A percentile compares a stretch with the other conserved stretches of the same genome.
phyloP scores from a whole-genome alignment of 139 green algal genomes.

The Chlamydomonas sphaeroides region DNA sequence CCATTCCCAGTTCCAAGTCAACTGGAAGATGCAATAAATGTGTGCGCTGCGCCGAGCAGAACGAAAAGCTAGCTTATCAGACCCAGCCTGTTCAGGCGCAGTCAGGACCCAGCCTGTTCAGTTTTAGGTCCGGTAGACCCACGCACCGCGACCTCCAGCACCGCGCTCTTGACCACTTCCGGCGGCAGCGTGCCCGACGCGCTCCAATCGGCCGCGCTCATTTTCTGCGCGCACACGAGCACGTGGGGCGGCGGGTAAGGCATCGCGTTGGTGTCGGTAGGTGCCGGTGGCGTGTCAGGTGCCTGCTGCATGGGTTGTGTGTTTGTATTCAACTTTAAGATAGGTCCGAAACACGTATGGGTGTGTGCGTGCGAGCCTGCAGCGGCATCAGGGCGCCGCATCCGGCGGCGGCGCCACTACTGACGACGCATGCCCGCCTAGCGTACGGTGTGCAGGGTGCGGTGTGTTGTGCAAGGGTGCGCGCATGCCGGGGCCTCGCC shows the following conservation, averaged over 20 bases:
- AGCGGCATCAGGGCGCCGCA: neutral
- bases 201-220: neutral
- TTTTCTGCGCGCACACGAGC: neutral
- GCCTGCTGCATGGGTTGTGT: too few species aligned
- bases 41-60: too few species aligned
- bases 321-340: too few species aligned
- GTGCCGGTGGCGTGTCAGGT: too few species aligned
- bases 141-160: constrained; percentile 21
- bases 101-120: neutral
- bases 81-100: too few species aligned
- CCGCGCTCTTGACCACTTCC: constrained; percentile 9
- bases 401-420: neutral
- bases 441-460: neutral
- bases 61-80: too few species aligned
- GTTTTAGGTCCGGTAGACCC: neutral
- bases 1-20: too few species aligned
- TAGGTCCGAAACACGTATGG: too few species aligned
- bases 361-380: too few species aligned
- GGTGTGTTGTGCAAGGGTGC: neutral
- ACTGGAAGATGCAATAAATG: too few species aligned
- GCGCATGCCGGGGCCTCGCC: neutral
- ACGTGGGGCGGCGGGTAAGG: too few species aligned
- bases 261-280: too few species aligned
- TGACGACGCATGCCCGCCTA: neutral
- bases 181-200: neutral